phyloP scores from a whole-genome alignment of 2,329 filamentous ascomycete species.

The Fusarium chlamydosporum region DNA sequence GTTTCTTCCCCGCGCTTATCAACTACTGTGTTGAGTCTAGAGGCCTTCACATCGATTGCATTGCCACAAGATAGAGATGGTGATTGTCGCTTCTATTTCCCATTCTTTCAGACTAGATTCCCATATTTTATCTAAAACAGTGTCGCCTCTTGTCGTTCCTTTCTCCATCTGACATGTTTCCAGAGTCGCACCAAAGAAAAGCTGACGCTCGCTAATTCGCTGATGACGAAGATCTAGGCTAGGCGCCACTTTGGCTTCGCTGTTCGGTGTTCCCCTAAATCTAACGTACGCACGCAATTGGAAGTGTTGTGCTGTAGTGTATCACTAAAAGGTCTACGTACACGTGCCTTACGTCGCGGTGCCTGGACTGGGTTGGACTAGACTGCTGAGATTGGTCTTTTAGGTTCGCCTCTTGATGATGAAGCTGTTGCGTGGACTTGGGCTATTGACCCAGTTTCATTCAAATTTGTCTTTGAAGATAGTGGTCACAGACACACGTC shows the following conservation, averaged over 20 bases:
- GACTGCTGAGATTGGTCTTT: constrained; percentile 28
- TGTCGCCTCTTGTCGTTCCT: constrained; percentile 29
- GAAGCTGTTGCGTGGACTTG: constrained; percentile 43
- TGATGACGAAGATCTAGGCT: constrained; percentile 39
- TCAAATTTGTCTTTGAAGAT: constrained; percentile 4
- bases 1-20: constrained; percentile 41
- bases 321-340: constrained; percentile 35
- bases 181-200: constrained; percentile 13
- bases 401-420: constrained; percentile 46
- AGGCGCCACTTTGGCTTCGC: constrained; percentile 35
- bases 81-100: constrained; percentile 40
- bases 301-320: constrained; percentile 8
- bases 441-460: constrained; percentile 23
- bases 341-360: constrained; percentile 14
- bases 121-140: constrained; percentile 32
- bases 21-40: constrained; percentile 32
- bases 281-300: constrained; percentile 27
- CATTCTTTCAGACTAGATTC: constrained; percentile 33
- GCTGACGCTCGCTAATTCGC: constrained; percentile 41
- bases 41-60: constrained; percentile 13
- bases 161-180: constrained; percentile 24
- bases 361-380: constrained; percentile 13
- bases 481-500: no score
- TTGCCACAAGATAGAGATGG: constrained; percentile 31
- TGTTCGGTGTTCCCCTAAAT: constrained; percentile 24